Base-by-base conservation (phyloP, 768 basidiomycete genomes). In the Tricholoma sp. region DNA sequence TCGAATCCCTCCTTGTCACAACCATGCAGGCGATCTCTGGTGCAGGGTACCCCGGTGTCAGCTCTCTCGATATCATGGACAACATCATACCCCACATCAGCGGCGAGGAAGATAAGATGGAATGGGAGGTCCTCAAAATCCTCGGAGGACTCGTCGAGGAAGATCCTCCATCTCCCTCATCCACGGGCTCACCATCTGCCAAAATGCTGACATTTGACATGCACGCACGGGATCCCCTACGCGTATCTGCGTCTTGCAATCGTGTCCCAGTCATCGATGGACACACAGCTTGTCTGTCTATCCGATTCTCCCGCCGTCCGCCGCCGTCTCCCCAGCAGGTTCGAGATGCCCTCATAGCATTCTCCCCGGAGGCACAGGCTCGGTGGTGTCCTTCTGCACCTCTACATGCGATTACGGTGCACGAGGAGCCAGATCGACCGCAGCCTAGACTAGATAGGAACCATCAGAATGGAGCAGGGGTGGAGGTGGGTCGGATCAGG, bases 1-100 rank as follows among this genome's bases (percentile, higher is more conserved):
- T 99, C 67, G 91, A 98, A 63, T 81, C 85, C 1, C 85, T 92
- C 65, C 76, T 98, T 66, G 88, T 95, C 68, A 97, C 94, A 6
- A 99, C 97, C 4, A 85, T 98, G 80, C 97, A 99, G 71, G 97
- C 97, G 58, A 94, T 98, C 72, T 95, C 92, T 0, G 97, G 97
- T 36, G 95, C 83, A 0, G 97, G 97, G n/a, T 99, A 98, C 74
- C 97, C 97, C 1, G 97, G 96, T 52, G 86, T 98, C 0, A 72
- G 93, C 11, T 79, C 81, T 42, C 78, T 99, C 55, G 97, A 98
- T 72, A 91, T 98, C 69, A 64, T 97, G 61, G 97, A 98, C 75
- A 98, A 98, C 75, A 79, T 99, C 68, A 87, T 99, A 1, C 97
- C 97, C 4, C 86, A 91, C 72, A 98, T 99, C 70, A 72, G 82